These are phyloP conservation scores for Cladophialophora immunda DNA, from an alignment of 2,329 filamentous ascomycete species.

Conservation along the genomic window DNA sequence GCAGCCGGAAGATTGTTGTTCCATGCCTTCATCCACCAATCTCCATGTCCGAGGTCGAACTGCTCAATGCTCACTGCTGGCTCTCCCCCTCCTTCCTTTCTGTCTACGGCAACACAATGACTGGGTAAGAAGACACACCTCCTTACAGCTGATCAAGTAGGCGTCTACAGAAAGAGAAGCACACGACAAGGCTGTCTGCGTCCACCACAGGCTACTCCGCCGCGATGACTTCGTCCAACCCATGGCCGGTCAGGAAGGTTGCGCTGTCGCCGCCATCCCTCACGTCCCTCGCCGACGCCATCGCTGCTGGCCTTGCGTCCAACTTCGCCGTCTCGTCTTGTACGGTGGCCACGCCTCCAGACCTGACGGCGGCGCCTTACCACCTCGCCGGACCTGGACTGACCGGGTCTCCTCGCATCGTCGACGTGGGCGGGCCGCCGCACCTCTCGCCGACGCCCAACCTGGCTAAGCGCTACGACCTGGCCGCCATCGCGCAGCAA, in stretches of 20 bases:
- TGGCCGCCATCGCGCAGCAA: slow-evolving; percentile 44
- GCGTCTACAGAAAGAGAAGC: too few relatives aligned
- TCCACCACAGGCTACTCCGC: background rate
- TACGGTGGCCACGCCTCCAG: slow-evolving; percentile 38
- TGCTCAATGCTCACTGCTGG: background rate
- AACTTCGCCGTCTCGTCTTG: slow-evolving; percentile 27
- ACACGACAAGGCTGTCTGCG: too few relatives aligned
- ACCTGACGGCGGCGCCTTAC: slow-evolving; percentile 51
- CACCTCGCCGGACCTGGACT: slow-evolving; percentile 52
- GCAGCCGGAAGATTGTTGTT: slow-evolving; percentile 4
- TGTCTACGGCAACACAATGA: background rate
- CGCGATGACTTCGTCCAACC: background rate
- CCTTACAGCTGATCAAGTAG: background rate
- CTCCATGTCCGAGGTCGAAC: background rate
- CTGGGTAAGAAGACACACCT: background rate
- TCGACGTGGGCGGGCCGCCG: slow-evolving; percentile 56
- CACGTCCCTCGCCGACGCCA: slow-evolving; percentile 12
- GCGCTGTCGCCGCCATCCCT: slow-evolving; percentile 18
- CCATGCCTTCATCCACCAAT: background rate
- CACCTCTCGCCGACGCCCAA: slow-evolving; percentile 52
- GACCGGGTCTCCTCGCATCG: slow-evolving; percentile 50
- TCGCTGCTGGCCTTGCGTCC: slow-evolving; percentile 17
- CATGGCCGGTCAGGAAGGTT: slow-evolving; percentile 22
- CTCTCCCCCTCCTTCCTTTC: background rate
- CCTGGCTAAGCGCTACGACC: slow-evolving; percentile 47